Percentiles rank a stretch among this genome's conserved stretches.
These are phyloP conservation scores for Rosa chinensis DNA, from an alignment of 306 rosid species.

Conservation along the genomic window DNA sequence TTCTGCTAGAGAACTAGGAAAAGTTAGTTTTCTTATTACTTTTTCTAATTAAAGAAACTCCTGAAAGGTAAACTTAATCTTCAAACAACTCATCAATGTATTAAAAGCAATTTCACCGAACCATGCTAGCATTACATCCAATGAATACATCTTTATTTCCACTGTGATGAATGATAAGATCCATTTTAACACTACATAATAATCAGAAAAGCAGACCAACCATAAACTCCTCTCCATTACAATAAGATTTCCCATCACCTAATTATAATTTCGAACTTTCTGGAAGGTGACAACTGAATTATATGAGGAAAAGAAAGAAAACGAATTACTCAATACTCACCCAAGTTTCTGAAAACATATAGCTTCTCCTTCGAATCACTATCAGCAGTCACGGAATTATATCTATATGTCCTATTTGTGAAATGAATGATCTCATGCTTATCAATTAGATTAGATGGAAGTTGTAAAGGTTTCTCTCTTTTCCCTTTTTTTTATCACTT, in stretches of 20 bases:
- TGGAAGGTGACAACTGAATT: background rate
- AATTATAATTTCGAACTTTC: background rate
- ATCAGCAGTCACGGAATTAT: no score
- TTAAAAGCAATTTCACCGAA: background rate
- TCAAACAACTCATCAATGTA: background rate
- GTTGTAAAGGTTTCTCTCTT: background rate
- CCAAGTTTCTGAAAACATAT: background rate
- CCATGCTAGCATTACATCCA: slow-evolving; percentile 2
- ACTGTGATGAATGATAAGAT: background rate
- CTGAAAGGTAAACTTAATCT: slow-evolving; percentile 7
- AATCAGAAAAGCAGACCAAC: background rate
- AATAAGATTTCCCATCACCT: background rate
- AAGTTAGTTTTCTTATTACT: background rate
- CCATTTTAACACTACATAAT: background rate
- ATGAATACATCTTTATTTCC: background rate
- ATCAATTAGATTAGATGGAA: background rate
- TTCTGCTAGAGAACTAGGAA: background rate
- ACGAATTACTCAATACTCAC: background rate
- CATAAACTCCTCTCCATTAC: background rate
- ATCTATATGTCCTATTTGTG: background rate
- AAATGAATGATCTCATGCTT: background rate
- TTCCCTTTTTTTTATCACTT: background rate
- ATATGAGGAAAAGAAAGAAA: background rate
- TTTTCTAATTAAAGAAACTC: background rate
- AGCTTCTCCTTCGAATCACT: no score